phyloP scores from a whole-genome alignment of 306 rosid genomes.

The Cotoneaster glaucophyllus region DNA sequence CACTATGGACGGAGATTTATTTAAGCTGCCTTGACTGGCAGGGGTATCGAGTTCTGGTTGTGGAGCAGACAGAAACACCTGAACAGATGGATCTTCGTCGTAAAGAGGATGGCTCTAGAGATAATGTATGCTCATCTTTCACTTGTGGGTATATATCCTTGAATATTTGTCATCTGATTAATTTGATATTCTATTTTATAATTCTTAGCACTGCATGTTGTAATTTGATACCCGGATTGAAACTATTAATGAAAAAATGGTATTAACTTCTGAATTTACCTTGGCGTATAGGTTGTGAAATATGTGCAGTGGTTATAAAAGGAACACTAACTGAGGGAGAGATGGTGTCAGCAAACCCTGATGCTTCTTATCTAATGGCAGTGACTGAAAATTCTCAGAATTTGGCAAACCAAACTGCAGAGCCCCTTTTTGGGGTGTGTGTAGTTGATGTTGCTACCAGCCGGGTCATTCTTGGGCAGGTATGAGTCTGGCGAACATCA shows the following conservation, averaged over 20 bases:
- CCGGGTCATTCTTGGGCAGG: slow-evolving; percentile 90
- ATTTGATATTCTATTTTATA: background rate
- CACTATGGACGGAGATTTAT: slow-evolving; percentile 20
- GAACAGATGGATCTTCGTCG: slow-evolving; percentile 86
- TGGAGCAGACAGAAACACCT: slow-evolving; percentile 98
- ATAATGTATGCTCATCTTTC: slow-evolving; percentile 48
- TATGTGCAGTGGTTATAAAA: slow-evolving; percentile 88
- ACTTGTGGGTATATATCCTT: background rate
- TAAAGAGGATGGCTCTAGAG: slow-evolving; percentile 81
- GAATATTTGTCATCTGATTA: background rate
- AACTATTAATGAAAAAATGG: background rate
- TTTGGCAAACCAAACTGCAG: slow-evolving; percentile 33
- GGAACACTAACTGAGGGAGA: slow-evolving; percentile 90
- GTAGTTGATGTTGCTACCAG: slow-evolving; percentile 73
- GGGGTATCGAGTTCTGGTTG: slow-evolving; percentile 93
- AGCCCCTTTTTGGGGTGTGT: slow-evolving; percentile 70
- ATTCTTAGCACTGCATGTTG: background rate
- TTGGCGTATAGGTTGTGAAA: slow-evolving; percentile 66
- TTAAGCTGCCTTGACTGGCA: slow-evolving; percentile 28
- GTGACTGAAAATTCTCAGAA: slow-evolving; percentile 52
- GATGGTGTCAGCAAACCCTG: slow-evolving; percentile 70
- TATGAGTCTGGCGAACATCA: slow-evolving; percentile 19
- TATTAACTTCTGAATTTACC: slow-evolving; percentile 3
- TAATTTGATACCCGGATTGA: slow-evolving; percentile 3
- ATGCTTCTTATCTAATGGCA: slow-evolving; percentile 83